These are phyloP conservation scores for Miamiensis avidus DNA, from an alignment of 169 alveolate species.

Conservation along the genomic window DNA sequence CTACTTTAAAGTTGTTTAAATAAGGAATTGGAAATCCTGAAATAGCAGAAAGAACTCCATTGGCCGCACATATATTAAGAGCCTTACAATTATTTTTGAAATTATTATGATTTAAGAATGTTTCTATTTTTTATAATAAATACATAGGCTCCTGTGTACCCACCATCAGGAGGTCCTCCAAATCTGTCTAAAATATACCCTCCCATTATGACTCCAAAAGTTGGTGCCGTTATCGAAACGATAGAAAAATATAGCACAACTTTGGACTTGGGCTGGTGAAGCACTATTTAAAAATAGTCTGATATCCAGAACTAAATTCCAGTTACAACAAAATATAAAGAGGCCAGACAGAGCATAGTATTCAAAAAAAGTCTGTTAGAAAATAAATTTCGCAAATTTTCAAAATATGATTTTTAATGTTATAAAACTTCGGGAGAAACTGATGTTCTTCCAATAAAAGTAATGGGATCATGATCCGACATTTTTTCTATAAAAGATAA, in stretches of 20 bases:
- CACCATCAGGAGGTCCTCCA: slow-evolving; percentile 44
- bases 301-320: slow-evolving; percentile 81
- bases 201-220: slow-evolving; percentile 65
- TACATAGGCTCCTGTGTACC: background rate
- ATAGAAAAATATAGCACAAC: slow-evolving; percentile 53
- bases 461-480: background rate
- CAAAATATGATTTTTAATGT: background rate
- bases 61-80: slow-evolving; percentile 20
- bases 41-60: slow-evolving; percentile 33
- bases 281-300: slow-evolving; percentile 59
- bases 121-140: background rate
- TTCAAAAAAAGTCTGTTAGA: slow-evolving; percentile 40
- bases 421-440: slow-evolving; percentile 9
- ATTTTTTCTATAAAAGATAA: too few relatives aligned
- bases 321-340: slow-evolving; percentile 67
- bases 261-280: slow-evolving; percentile 41
- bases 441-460: background rate
- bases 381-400: slow-evolving; percentile 7
- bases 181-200: slow-evolving; percentile 36
- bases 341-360: slow-evolving; percentile 53
- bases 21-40: slow-evolving; percentile 42
- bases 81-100: slow-evolving; percentile 1
- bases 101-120: background rate
- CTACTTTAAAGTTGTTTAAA: slow-evolving; percentile 9
- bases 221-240: slow-evolving; percentile 63